Percentiles rank a stretch among this genome's conserved stretches.
phyloP scores from a whole-genome alignment of 192 early-diverging fungal species.

The Coemansia sp. region DNA sequence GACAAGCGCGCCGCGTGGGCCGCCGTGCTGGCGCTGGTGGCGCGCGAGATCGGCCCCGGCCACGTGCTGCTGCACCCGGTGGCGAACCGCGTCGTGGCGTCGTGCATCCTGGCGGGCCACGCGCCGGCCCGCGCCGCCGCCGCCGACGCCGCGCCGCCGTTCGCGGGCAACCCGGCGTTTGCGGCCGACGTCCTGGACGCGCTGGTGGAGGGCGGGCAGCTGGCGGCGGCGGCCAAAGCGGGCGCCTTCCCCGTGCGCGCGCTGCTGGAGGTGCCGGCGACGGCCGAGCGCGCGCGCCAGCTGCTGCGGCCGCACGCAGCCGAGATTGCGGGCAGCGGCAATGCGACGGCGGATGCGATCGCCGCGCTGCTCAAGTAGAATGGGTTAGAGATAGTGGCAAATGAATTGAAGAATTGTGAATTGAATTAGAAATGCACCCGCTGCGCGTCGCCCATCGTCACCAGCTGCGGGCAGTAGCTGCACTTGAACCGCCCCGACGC shows the following conservation, averaged over 20 bases:
- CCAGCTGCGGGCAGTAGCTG: conserved; percentile 93
- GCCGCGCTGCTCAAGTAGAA: background rate
- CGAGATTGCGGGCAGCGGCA: conserved; percentile 22
- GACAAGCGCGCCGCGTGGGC: conserved; percentile 31
- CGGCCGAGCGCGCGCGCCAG: conserved; percentile 16
- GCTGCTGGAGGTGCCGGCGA: conserved; percentile 46
- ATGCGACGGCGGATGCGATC: conserved; percentile 23
- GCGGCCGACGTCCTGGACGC: conserved; percentile 29
- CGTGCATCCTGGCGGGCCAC: conserved; percentile 44
- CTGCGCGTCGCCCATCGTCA: conserved; percentile 71
- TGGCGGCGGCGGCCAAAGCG: conserved; percentile 27
- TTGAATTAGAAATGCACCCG: conserved; percentile 84
- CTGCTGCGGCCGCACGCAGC: conserved; percentile 18
- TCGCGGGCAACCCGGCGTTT: conserved; percentile 26
- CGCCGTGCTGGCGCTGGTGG: conserved; percentile 25
- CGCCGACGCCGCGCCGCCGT: conserved; percentile 10
- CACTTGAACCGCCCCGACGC: conserved; percentile 81
- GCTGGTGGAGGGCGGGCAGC: conserved; percentile 12
- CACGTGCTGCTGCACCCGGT: conserved; percentile 40
- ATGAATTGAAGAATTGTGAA: too few species aligned
- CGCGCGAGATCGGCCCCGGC: conserved; percentile 2
- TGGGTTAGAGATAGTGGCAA: too few species aligned
- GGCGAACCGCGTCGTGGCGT: conserved; percentile 42
- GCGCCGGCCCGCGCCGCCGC: conserved; percentile 12
- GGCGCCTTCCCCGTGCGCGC: conserved; percentile 52